These are phyloP conservation scores for Populus tremula DNA, from an alignment of 345 rosid genomes.

Conservation along the genomic window DNA sequence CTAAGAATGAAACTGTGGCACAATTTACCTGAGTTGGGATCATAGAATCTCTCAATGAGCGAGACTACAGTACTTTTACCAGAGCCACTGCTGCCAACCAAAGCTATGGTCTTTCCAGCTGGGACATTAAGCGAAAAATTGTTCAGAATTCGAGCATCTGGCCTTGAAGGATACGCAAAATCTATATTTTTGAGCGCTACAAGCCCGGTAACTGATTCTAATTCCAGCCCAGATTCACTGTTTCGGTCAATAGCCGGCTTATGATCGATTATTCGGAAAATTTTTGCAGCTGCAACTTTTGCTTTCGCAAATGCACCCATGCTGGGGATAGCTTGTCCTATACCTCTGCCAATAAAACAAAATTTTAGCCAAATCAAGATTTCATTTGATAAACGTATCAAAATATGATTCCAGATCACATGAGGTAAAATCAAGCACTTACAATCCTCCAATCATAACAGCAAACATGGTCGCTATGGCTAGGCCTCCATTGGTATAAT, in stretches of 20 bases:
- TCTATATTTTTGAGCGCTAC: conserved; percentile 78
- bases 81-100: conserved; percentile 98
- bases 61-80: conserved; percentile 97
- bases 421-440: conserved; percentile 30
- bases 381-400: neutral
- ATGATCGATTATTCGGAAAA: conserved; percentile 78
- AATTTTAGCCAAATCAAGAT: neutral
- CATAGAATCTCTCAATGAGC: conserved; percentile 91
- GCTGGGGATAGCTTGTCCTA: conserved; percentile 96
- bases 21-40: conserved; percentile 73
- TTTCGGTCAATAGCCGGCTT: conserved; percentile 69
- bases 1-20: neutral
- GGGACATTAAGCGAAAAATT: conserved; percentile 78
- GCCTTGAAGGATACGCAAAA: conserved; percentile 89
- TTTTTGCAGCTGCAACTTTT: conserved; percentile 88
- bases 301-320: conserved; percentile 90
- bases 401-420: neutral
- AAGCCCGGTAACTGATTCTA: conserved; percentile 69
- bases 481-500: conserved; percentile 88
- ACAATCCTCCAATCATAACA: conserved; percentile 97
- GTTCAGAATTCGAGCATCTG: conserved; percentile 69
- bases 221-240: conserved; percentile 57
- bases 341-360: conserved; percentile 46
- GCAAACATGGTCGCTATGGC: conserved; percentile 97
- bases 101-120: conserved; percentile 90